Evolutionary conservation across 2,329 filamentous ascomycete species (phyloP).

Genomic region (Colletotrichum abscissum): DNA sequence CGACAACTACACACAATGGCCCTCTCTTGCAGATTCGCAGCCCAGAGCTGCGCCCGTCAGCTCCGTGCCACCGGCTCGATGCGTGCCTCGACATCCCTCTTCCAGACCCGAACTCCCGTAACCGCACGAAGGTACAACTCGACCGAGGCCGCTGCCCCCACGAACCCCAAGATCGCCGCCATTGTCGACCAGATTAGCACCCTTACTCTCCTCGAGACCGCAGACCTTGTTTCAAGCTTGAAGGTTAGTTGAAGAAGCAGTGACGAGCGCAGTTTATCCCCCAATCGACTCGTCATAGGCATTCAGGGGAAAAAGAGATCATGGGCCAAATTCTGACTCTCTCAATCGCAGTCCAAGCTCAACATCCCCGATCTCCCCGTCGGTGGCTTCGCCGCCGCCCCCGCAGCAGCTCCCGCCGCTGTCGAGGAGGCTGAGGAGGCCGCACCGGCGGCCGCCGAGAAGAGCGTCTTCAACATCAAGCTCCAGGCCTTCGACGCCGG

Average conservation of each 20-base stretch:
- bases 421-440: constrained; percentile 88
- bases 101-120: constrained; percentile 59
- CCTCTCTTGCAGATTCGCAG: constrained; percentile 71
- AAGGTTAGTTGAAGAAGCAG: constrained; percentile 72
- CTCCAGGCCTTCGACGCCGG: constrained; percentile 88
- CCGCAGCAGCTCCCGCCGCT: constrained; percentile 63
- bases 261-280: background rate
- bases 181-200: constrained; percentile 99
- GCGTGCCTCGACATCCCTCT: constrained; percentile 56
- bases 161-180: constrained; percentile 88
- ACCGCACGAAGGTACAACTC: constrained; percentile 85
- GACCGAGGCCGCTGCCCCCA: constrained; percentile 73
- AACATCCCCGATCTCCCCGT: constrained; percentile 99
- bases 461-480: constrained; percentile 96
- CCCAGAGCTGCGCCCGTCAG: constrained; percentile 73
- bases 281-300: background rate
- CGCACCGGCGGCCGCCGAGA: constrained; percentile 91
- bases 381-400: constrained; percentile 83
- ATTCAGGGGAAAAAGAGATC: background rate
- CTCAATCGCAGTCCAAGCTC: constrained; percentile 75
- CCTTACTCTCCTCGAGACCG: constrained; percentile 97
- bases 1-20: constrained; percentile 60
- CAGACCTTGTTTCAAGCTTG: constrained; percentile 91
- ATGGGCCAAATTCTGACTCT: constrained; percentile 20
- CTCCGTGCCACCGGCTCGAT: constrained; percentile 62